phyloP scores from a whole-genome alignment of 306 rosid genomes.

The Begonia peltatifolia region DNA sequence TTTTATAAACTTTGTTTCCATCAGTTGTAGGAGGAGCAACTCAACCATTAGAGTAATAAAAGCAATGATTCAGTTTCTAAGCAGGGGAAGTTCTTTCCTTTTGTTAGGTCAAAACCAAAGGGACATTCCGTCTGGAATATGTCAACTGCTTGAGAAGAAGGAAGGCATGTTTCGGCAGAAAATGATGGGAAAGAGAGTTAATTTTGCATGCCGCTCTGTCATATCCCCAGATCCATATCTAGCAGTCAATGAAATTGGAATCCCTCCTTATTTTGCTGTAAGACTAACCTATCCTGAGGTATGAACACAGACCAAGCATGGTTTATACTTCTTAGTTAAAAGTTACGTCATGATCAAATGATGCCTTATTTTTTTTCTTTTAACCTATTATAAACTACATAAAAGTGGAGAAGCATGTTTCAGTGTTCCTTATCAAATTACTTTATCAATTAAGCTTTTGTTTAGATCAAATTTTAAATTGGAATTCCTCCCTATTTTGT shows the following conservation, averaged over 20 bases:
- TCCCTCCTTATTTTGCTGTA: slow-evolving; percentile 84
- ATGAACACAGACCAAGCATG: slow-evolving; percentile 7
- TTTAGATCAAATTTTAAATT: slow-evolving; percentile 20
- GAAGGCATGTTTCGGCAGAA: slow-evolving; percentile 96
- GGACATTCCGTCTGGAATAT: slow-evolving; percentile 50
- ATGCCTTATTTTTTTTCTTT: no score
- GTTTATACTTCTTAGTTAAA: not conserved
- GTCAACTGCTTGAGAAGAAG: slow-evolving; percentile 90
- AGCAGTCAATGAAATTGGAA: slow-evolving; percentile 96
- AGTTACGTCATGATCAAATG: not conserved
- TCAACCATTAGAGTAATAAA: no score
- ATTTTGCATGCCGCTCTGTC: slow-evolving; percentile 94
- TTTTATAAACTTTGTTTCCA: no score
- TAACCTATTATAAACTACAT: no score
- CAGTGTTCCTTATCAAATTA: no score
- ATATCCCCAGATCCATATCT: slow-evolving; percentile 97
- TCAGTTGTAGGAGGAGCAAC: no score
- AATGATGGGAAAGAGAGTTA: slow-evolving; percentile 99
- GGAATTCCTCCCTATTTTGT: slow-evolving; percentile 96
- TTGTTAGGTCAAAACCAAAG: slow-evolving; percentile 35
- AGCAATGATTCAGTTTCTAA: not conserved
- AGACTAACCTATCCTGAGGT: slow-evolving; percentile 92
- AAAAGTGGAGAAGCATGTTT: no score
- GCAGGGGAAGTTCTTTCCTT: slow-evolving; percentile 11
- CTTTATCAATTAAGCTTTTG: no score